Base-by-base conservation (phyloP, 345 rosid genomes). In the Adansonia digitata region DNA sequence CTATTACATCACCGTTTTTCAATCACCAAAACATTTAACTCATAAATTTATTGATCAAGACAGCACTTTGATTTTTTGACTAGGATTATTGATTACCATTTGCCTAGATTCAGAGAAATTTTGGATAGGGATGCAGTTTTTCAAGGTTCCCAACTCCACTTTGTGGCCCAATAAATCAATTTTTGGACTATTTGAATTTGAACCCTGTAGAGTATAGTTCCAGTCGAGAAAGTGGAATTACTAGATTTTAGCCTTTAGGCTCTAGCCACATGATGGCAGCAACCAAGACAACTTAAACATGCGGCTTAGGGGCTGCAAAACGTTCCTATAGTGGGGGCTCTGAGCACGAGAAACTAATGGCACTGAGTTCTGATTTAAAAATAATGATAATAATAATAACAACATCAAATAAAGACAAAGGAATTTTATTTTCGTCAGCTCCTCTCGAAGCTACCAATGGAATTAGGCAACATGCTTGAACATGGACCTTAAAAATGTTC, bases 191-290 rank as follows among this genome's bases (percentile, higher is more conserved):
- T 45, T 45, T 67, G 39, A n/a, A 45, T 26, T 24, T 67, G 15
- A 26, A 43, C 20, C 34, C 27, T 43, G 49, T 26, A n/a, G n/a
- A n/a, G n/a, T n/a, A n/a, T n/a, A 17, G 72, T 17, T 26, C 24
- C 55, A 26, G 29, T 64, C 11, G 24, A 22, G n/a, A n/a, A 63
- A n/a, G 35, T 24, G 14, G n/a, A n/a, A n/a, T n/a, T n/a, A n/a
- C 29, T 22, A 55, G 31, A 24, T 5, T 49, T 7, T 35, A 66
- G 35, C 20, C 9, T 24, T 42, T 17, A n/a, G n/a, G n/a, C n/a
- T n/a, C n/a, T n/a, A 64, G 48, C 27, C 69, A 64, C 48, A 64
- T n/a, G 70, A 64, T n/a, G 70, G n/a, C 52, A 5, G 70, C 70
- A 65, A 42, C 49, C 51, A 40, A 20, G 27, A n/a, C 68, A 63